These are phyloP conservation scores for Isabelozyma pseudorhagii DNA, from an alignment of 805 yeast species.

Conservation along the genomic window DNA sequence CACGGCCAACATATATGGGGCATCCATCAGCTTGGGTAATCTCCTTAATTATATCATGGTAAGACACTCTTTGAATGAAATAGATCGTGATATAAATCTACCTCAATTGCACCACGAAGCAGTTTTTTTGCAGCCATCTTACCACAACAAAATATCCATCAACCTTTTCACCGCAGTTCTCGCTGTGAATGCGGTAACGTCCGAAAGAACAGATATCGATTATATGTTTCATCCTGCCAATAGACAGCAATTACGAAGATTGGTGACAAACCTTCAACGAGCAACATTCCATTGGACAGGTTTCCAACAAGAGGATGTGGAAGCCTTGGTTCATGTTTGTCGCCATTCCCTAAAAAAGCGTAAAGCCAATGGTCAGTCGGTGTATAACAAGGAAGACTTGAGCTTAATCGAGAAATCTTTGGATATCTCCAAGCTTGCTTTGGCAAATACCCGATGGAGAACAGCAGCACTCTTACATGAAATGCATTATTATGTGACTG, in stretches of 20 bases:
- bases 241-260: constrained; percentile 48
- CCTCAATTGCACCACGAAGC: constrained; percentile 61
- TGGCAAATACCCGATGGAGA: constrained; percentile 55
- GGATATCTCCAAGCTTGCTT: constrained; percentile 45
- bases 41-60: constrained; percentile 50
- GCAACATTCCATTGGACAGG: constrained; percentile 79
- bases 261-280: constrained; percentile 60
- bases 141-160: constrained; percentile 57
- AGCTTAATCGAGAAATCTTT: constrained; percentile 42
- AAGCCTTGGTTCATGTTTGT: constrained; percentile 49
- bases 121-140: constrained; percentile 58
- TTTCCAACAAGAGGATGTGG: constrained; percentile 56
- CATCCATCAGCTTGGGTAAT: constrained; percentile 37
- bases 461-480: constrained; percentile 59
- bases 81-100: constrained; percentile 51
- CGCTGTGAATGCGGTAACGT: constrained; percentile 71
- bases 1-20: constrained; percentile 32
- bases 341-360: constrained; percentile 40
- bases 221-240: constrained; percentile 69
- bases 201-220: constrained; percentile 64
- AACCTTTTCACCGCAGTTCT: constrained; percentile 65
- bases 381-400: constrained; percentile 38
- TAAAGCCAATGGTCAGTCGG: constrained; percentile 14
- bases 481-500: constrained; percentile 54
- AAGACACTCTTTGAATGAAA: constrained; percentile 53